Conservation (phyloP, 495 filamentous ascomycete genomes). For the Penicillium verhagenii region DNA sequence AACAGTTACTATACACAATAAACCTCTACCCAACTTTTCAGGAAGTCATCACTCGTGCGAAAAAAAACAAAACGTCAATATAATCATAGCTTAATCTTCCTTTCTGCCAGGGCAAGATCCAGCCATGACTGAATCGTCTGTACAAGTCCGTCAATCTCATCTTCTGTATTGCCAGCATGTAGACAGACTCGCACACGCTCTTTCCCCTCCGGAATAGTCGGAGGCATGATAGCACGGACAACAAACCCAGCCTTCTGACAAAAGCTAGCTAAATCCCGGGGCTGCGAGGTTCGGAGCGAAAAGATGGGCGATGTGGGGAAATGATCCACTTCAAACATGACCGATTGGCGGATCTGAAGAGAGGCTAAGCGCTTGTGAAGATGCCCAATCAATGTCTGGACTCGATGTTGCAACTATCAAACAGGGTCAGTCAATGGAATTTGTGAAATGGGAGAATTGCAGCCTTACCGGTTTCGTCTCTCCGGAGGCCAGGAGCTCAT, state of each 20-base stretch:
- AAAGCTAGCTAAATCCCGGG: constrained; percentile 27
- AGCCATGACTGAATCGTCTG: constrained; percentile 42
- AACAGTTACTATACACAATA: too few relatives aligned
- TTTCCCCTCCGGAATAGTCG: constrained; percentile 46
- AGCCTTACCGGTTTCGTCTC: constrained; percentile 39
- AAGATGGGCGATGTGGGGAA: constrained; percentile 45
- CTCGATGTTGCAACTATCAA: constrained; percentile 34
- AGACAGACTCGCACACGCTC: constrained; percentile 51
- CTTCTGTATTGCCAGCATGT: constrained; percentile 48
- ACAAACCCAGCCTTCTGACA: constrained; percentile 36
- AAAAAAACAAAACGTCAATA: too few relatives aligned
- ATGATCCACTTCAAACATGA: constrained; percentile 38
- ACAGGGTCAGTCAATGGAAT: background rate
- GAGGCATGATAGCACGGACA: constrained; percentile 50
- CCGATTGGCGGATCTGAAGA: constrained; percentile 26
- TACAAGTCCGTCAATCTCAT: constrained; percentile 45
- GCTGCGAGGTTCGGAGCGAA: constrained; percentile 41
- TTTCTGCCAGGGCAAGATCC: constrained; percentile 19
- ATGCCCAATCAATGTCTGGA: constrained; percentile 39
- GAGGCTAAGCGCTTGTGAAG: constrained; percentile 31
- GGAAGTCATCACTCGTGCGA: too few relatives aligned
- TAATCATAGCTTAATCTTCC: constrained; percentile 18
- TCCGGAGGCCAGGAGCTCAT: constrained; percentile 42
- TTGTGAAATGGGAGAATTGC: too few relatives aligned
- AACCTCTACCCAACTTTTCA: too few relatives aligned